A percentile compares a stretch with the other conserved stretches of the same genome.
These are phyloP conservation scores for Pseudocercospora fijiensis DNA, from an alignment of 2,329 filamentous ascomycete species.

Conservation along the genomic window DNA sequence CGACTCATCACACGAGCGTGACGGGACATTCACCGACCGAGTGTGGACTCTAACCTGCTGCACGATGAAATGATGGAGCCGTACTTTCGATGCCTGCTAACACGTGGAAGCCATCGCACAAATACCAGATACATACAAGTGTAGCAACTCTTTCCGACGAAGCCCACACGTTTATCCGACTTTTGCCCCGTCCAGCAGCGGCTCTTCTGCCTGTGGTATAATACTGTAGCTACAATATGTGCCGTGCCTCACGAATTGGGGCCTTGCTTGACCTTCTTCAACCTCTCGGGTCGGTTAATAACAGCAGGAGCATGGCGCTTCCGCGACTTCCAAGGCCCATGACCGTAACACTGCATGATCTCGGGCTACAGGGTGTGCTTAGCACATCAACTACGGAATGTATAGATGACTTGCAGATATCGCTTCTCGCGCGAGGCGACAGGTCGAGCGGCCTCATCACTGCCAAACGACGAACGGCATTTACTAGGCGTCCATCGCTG, in stretches of 20 bases:
- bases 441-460: neutral
- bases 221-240: too few species aligned
- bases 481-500: too few species aligned
- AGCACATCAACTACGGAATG: slow-evolving; percentile 1
- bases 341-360: neutral
- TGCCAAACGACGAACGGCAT: neutral
- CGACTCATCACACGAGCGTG: slow-evolving; percentile 10
- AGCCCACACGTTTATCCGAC: neutral
- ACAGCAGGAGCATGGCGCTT: neutral
- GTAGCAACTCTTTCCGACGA: neutral
- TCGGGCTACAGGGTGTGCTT: neutral
- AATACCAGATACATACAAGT: neutral
- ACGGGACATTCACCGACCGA: slow-evolving; percentile 4
- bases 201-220: neutral
- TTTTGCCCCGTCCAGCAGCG: neutral
- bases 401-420: slow-evolving; percentile 4
- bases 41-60: slow-evolving; percentile 1
- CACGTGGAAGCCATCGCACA: slow-evolving; percentile 19
- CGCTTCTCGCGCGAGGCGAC: slow-evolving; percentile 4
- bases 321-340: neutral
- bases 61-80: slow-evolving; percentile 16
- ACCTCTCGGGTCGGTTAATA: neutral
- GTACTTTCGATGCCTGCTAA: slow-evolving; percentile 14
- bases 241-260: neutral
- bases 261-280: neutral